These are phyloP conservation scores for Tilletiaria anomala DNA, from an alignment of 1,284 basidiomycete species.

Conservation along the genomic window DNA sequence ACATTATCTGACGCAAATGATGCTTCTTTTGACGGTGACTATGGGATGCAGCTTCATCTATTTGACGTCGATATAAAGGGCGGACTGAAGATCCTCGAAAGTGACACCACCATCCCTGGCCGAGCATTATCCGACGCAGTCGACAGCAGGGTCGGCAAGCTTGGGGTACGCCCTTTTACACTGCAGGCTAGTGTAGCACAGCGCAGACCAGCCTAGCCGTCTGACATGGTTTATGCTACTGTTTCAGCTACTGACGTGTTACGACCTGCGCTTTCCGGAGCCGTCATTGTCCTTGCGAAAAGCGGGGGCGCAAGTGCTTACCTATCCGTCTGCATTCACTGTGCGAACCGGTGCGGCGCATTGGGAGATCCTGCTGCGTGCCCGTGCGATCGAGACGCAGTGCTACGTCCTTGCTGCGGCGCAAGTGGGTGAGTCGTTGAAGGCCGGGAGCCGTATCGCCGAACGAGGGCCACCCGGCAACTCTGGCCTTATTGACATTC, in stretches of 20 bases:
- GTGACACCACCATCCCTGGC: constrained; percentile 40
- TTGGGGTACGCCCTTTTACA: constrained; percentile 4
- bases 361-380: constrained; percentile 35
- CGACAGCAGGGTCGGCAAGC: constrained; percentile 39
- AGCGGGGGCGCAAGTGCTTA: constrained; percentile 43
- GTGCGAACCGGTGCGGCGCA: constrained; percentile 41
- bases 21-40: too few species aligned
- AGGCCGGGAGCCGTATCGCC: too few species aligned
- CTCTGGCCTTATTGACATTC: too few species aligned
- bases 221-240: not conserved
- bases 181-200: not conserved
- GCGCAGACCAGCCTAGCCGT: not conserved
- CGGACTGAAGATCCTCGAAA: constrained; percentile 31
- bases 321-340: constrained; percentile 46
- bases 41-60: too few species aligned
- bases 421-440: constrained; percentile 37
- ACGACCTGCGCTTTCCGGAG: constrained; percentile 47
- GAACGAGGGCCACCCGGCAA: too few species aligned
- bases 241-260: constrained; percentile 46
- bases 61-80: constrained; percentile 45
- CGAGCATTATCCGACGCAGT: constrained; percentile 34
- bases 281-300: constrained; percentile 41
- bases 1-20: too few species aligned
- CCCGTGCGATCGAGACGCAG: constrained; percentile 42
- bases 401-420: constrained; percentile 39